Percentiles rank a stretch among this genome's conserved stretches.
Evolutionary conservation across 1,139 yeast species (phyloP).

Genomic region (Sugiyamaella castrensis): DNA sequence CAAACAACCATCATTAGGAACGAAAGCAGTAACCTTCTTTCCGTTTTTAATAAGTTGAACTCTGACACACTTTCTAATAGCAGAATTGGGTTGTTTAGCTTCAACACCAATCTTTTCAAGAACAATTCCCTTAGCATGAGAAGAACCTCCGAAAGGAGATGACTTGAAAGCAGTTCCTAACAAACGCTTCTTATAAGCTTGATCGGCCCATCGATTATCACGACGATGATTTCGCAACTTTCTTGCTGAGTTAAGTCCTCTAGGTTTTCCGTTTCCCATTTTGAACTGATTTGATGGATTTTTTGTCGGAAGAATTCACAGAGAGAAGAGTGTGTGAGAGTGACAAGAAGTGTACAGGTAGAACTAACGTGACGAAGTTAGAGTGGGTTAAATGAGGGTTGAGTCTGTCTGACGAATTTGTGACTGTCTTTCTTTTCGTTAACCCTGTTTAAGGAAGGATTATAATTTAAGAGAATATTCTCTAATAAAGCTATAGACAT

Average conservation of each 20-base stretch:
- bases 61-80: conserved; percentile 99
- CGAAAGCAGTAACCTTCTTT: conserved; percentile 99
- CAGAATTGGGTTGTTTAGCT: conserved; percentile 99
- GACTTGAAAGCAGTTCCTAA: conserved; percentile 99
- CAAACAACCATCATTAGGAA: conserved; percentile 99
- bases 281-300: conserved; percentile 32
- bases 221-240: conserved; percentile 99
- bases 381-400: too few species aligned
- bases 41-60: conserved; percentile 99
- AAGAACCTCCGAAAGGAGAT: conserved; percentile 99
- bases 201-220: conserved; percentile 99
- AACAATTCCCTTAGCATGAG: conserved; percentile 99
- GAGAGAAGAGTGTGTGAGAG: too few species aligned
- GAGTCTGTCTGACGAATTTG: too few species aligned
- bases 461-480: too few species aligned
- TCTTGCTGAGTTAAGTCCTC: conserved; percentile 99
- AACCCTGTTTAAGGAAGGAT: too few species aligned
- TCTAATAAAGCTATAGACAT: too few species aligned
- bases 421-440: too few species aligned
- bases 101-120: conserved; percentile 99
- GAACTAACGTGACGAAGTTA: too few species aligned
- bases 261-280: conserved; percentile 93
- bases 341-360: too few species aligned
- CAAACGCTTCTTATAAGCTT: conserved; percentile 96
- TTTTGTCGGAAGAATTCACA: too few species aligned